Evolutionary conservation across 1,284 basidiomycete species (phyloP).

Genomic region (Cutaneotrichosporon sp.): DNA sequence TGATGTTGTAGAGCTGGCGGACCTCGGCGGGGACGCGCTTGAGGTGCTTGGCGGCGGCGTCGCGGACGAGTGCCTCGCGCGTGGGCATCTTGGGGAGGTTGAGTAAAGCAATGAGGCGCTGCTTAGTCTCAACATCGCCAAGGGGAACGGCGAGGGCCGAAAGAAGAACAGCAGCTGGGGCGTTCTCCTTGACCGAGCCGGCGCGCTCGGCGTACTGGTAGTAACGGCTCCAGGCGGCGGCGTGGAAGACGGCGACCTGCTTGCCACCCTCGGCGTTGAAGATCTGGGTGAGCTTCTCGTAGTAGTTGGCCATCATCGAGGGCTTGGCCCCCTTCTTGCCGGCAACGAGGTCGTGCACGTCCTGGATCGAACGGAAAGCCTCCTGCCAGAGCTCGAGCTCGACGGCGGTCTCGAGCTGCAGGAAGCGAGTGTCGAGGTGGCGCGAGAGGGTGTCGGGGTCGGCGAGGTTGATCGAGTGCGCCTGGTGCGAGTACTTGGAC

Average conservation of each 20-base stretch:
- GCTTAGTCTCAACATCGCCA: conserved; percentile 68
- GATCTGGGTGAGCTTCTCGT: conserved; percentile 96
- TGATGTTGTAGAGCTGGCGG: conserved; percentile 81
- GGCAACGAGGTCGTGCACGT: conserved; percentile 89
- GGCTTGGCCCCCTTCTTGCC: conserved; percentile 85
- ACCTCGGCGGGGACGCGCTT: conserved; percentile 75
- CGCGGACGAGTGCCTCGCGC: conserved; percentile 77
- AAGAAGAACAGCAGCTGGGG: conserved; percentile 90
- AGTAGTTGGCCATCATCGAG: conserved; percentile 98
- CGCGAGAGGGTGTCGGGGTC: conserved; percentile 96
- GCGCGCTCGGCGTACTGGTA: conserved; percentile 57
- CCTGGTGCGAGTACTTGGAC: conserved; percentile 92
- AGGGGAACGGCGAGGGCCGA: conserved; percentile 93
- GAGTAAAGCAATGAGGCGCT: conserved; percentile 80
- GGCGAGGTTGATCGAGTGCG: conserved; percentile 95
- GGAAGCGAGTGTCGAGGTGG: conserved; percentile 96
- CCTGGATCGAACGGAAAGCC: conserved; percentile 97
- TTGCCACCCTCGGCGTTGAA: conserved; percentile 63
- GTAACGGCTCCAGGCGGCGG: conserved; percentile 93
- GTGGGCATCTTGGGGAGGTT: conserved; percentile 85
- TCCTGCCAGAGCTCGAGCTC: conserved; percentile 99
- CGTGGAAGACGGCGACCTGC: conserved; percentile 92
- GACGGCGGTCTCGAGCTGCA: conserved; percentile 96
- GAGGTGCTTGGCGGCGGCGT: conserved; percentile 84
- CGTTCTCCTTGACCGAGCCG: conserved; percentile 73